Conservation (phyloP, 495 filamentous ascomycete genomes). For the Chaetomium fimeti region DNA sequence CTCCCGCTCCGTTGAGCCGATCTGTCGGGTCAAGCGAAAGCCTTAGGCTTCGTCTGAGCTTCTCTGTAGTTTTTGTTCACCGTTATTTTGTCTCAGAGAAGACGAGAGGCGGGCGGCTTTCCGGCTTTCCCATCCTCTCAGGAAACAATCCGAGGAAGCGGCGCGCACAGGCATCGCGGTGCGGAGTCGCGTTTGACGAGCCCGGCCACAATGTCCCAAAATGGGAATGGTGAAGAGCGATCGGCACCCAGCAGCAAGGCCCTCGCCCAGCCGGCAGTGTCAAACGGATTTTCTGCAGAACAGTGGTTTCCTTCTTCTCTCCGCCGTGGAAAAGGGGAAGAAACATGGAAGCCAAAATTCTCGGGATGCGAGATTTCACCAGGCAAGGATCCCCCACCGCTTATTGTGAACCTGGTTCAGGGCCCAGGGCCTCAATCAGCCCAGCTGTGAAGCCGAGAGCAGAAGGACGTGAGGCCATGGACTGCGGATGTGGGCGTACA, state of each 20-base stretch:
- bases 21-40: conserved; percentile 7
- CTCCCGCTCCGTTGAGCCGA: not conserved
- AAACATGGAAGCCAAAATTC: not conserved
- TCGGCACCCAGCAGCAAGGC: conserved; percentile 9
- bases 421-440: not conserved
- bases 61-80: not conserved
- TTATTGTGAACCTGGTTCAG: not conserved
- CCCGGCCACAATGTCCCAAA: conserved; percentile 11
- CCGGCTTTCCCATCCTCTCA: not conserved
- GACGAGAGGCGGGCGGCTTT: not conserved
- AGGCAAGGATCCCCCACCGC: conserved; percentile 1
- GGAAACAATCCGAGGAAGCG: not conserved
- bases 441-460: not conserved
- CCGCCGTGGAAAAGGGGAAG: not conserved
- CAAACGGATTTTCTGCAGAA: not conserved
- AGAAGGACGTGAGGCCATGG: not conserved
- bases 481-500: no score
- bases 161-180: conserved; percentile 10
- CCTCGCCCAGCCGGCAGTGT: conserved; percentile 3
- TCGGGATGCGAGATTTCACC: not conserved
- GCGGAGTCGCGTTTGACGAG: conserved; percentile 1
- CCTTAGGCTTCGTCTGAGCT: conserved; percentile 2
- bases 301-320: not conserved
- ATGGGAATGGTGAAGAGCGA: not conserved
- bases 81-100: not conserved